Evolutionary conservation across 106 monocot species (phyloP), one percentile per base, ranked within the genome.

Genomic region (Narthecium ossifragum): DNA sequence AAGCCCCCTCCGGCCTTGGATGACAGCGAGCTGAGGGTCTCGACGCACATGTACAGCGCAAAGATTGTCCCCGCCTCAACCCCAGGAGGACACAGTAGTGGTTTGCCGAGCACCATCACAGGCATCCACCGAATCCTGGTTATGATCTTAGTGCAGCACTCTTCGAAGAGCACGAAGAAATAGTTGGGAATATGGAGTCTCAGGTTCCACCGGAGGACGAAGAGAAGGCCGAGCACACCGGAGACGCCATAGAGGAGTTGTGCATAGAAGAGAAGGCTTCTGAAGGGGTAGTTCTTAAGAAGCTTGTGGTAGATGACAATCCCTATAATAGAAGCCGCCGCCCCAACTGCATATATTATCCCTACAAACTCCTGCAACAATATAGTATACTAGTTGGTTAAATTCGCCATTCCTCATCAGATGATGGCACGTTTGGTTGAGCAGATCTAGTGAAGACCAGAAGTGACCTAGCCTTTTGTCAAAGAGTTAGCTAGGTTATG

Each of bases 41-140:
- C 88, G 0, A 88, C 83, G 54, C 76, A 88, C 83, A 83, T 88
- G 17, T 83, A 67, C 13, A 88, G 74, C 6, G 88, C 88, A 21
- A 83, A 84, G 58, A 88, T 83, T 15, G 80, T 88, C 8, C 88
- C 88, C n/a, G n/a, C n/a, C 46, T 88, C 88, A 11, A 83, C 80
- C 0, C 83, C 88, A 8, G 56, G 37, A 1, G 88, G 88, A 54
- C 88, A 88, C 13, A 88, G 63, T 29, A 59, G 77, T 0, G 80
- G n/a, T n/a, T n/a, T 68, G 71, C 80, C 80, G 17, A 88, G 74
- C 15, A 88, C 80, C 5, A 88, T 70, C 72, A 88, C 73, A 2
- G 88, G 88, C 64, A 88, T 74, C 84, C 76, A 80, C 32, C 76
- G 41, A 20, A 88, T 67, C 5, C 55, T 57, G 26, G 71, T 66